These are phyloP conservation scores for Pythium utonaiense DNA, from an alignment of 352 stramenopile genomes.

Conservation along the genomic window DNA sequence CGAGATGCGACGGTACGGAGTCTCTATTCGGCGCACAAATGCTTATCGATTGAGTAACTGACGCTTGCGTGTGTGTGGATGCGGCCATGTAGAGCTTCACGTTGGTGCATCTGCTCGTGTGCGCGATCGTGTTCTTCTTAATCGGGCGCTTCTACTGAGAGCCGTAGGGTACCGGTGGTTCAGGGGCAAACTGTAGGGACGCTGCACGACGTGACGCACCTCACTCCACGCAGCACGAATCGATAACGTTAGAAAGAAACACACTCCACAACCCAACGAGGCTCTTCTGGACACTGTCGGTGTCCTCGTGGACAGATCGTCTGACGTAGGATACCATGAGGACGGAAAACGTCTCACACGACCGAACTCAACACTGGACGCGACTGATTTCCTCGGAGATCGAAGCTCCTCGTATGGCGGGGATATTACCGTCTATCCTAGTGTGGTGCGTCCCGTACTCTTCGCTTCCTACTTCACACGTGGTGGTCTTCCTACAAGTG, in stretches of 20 bases:
- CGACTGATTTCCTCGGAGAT: background rate
- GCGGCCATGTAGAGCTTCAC: constrained; percentile 47
- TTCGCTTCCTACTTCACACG: constrained; percentile 5
- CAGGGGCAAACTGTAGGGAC: background rate
- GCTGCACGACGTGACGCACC: background rate
- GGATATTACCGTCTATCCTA: background rate
- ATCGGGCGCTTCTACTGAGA: constrained; percentile 80
- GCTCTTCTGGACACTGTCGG: background rate
- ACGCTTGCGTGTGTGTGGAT: constrained; percentile 8
- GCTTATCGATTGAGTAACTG: background rate
- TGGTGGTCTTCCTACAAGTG: background rate
- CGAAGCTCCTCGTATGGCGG: background rate
- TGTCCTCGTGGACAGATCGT: background rate
- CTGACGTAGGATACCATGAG: background rate
- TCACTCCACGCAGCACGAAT: background rate
- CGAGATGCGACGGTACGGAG: constrained; percentile 61
- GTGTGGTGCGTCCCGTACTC: background rate
- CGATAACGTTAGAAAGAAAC: constrained; percentile 1
- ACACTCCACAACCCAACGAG: background rate
- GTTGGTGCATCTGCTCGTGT: constrained; percentile 81
- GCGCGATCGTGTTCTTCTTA: constrained; percentile 89
- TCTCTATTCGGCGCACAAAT: background rate
- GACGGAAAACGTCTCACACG: background rate
- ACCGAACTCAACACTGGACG: background rate
- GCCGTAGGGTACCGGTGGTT: background rate